Percentiles rank a stretch among this genome's conserved stretches.
phyloP scores from a whole-genome alignment of 108 stramenopile genomes.

The Cyclotella kingstonii region DNA sequence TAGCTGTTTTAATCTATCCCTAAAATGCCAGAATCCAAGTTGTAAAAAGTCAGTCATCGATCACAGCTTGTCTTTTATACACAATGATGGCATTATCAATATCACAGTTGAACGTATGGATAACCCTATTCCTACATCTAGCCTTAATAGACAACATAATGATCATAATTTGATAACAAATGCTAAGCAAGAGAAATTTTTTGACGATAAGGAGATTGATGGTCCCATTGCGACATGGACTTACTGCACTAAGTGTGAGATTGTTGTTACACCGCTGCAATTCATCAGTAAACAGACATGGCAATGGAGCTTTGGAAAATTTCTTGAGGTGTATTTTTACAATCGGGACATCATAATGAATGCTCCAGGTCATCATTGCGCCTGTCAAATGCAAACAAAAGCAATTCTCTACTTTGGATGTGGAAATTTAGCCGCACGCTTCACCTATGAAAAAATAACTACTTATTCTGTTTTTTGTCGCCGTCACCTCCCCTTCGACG shows the following conservation, averaged over 20 bases:
- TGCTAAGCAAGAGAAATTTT: constrained; percentile 13
- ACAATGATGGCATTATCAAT: constrained; percentile 88
- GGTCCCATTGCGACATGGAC: constrained; percentile 91
- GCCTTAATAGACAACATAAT: constrained; percentile 22
- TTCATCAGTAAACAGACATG: constrained; percentile 91
- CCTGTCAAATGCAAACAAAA: constrained; percentile 73
- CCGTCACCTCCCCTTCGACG: constrained; percentile 78
- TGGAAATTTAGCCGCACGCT: constrained; percentile 83
- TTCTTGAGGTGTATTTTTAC: constrained; percentile 93
- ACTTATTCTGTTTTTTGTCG: constrained; percentile 88
- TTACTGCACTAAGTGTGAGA: constrained; percentile 82
- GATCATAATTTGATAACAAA: constrained; percentile 27
- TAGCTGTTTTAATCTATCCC: constrained; percentile 90
- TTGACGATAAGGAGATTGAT: constrained; percentile 45
- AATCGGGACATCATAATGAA: constrained; percentile 82
- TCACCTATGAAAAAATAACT: constrained; percentile 80
- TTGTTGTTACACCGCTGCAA: constrained; percentile 82
- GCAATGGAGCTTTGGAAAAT: constrained; percentile 96
- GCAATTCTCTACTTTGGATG: constrained; percentile 88
- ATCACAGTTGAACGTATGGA: constrained; percentile 89
- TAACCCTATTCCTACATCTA: constrained; percentile 58
- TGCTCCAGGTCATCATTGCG: constrained; percentile 65
- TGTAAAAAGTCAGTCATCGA: constrained; percentile 93
- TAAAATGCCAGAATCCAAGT: constrained; percentile 89
- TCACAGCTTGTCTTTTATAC: constrained; percentile 90